Percentiles rank a stretch among this genome's conserved stretches.
phyloP scores from a whole-genome alignment of 306 rosid species.

The Alnus rubra region DNA sequence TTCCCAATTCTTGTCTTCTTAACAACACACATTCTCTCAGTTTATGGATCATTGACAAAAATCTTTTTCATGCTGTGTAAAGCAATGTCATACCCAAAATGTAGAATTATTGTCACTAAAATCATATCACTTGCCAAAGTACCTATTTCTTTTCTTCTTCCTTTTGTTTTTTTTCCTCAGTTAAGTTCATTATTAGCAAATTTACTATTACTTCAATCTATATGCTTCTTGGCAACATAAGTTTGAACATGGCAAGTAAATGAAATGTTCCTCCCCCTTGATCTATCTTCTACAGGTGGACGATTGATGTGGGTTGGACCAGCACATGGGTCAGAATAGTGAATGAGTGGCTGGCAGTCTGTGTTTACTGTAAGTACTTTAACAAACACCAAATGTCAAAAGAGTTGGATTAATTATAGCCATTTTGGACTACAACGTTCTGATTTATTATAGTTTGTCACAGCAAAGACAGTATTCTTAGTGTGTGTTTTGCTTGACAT shows the following conservation, averaged over 20 bases:
- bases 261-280: neutral
- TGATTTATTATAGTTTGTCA: neutral
- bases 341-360: slow-evolving; percentile 94
- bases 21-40: neutral
- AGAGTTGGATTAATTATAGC: neutral
- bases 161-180: neutral
- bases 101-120: neutral
- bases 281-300: slow-evolving; percentile 63
- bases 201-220: neutral
- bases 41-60: neutral
- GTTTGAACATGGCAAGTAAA: slow-evolving; percentile 10
- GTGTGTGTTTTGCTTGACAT: neutral
- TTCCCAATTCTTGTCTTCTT: neutral
- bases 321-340: slow-evolving; percentile 95
- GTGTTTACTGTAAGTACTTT: slow-evolving; percentile 75
- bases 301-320: slow-evolving; percentile 97
- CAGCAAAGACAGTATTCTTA: neutral
- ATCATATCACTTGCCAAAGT: neutral
- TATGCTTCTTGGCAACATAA: neutral
- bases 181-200: neutral
- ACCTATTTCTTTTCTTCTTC: neutral
- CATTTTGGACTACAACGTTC: neutral
- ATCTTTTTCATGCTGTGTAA: neutral
- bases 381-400: neutral
- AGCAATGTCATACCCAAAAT: neutral